A percentile compares a stretch with the other conserved stretches of the same genome.
phyloP scores from a whole-genome alignment of 2,329 filamentous ascomycete species.

The Sporothrix curviconia region DNA sequence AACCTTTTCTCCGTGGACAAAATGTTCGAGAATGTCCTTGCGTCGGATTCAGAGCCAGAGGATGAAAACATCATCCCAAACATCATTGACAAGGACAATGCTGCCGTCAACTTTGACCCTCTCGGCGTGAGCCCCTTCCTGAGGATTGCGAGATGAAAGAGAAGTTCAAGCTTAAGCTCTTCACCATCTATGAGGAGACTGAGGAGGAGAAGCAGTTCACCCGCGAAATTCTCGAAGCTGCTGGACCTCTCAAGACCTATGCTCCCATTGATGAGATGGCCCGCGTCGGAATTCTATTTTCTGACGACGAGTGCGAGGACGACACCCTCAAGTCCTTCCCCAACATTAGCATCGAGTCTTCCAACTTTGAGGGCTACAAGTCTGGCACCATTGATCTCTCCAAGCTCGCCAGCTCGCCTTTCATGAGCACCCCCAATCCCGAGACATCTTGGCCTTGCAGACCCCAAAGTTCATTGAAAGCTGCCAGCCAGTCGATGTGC shows the following conservation, averaged over 20 bases:
- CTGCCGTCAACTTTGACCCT: too few species aligned
- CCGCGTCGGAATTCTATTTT: not conserved
- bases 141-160: not conserved
- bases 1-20: too few species aligned
- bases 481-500: too few species aligned
- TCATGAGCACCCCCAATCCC: too few species aligned
- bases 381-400: too few species aligned
- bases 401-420: too few species aligned
- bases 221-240: not conserved
- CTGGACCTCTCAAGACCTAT: not conserved
- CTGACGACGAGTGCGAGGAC: not conserved
- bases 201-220: not conserved
- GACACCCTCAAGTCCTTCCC: not conserved
- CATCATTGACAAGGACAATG: not conserved
- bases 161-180: not conserved
- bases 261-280: slow-evolving; percentile 2
- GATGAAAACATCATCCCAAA: not conserved
- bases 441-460: too few species aligned
- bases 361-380: slow-evolving; percentile 2
- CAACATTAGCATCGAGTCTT: not conserved
- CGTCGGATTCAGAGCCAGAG: too few species aligned
- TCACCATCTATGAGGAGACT: not conserved
- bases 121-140: not conserved
- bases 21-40: not conserved
- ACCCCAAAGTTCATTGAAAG: too few species aligned